Evolutionary conservation across 2,329 filamentous ascomycete species (phyloP).

Genomic region (Fusarium fracticaudum): DNA sequence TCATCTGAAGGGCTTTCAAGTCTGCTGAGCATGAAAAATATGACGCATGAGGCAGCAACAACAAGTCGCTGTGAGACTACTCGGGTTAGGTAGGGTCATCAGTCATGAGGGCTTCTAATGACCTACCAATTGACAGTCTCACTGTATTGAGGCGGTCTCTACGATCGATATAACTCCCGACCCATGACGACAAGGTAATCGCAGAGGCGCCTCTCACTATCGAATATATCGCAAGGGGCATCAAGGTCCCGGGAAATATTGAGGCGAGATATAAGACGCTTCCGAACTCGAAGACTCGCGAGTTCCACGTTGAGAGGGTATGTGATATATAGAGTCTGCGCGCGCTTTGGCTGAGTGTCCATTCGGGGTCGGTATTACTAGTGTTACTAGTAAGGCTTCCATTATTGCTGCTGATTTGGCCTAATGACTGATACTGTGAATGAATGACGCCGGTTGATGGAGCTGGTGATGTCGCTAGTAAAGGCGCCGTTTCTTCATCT

Average conservation of each 20-base stretch:
- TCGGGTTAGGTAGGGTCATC: slow-evolving; percentile 11
- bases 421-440: not conserved
- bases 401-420: not conserved
- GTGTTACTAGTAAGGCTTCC: not conserved
- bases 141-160: slow-evolving; percentile 61
- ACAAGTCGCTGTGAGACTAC: slow-evolving; percentile 52
- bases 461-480: slow-evolving; percentile 9
- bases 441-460: not conserved
- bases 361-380: not conserved
- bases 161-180: slow-evolving; percentile 69
- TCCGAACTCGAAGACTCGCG: slow-evolving; percentile 71
- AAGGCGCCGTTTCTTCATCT: slow-evolving; percentile 19
- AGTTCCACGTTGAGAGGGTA: slow-evolving; percentile 71
- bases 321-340: slow-evolving; percentile 65
- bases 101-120: not conserved
- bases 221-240: slow-evolving; percentile 76
- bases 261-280: slow-evolving; percentile 67
- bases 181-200: slow-evolving; percentile 64
- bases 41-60: slow-evolving; percentile 58
- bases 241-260: slow-evolving; percentile 66
- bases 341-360: slow-evolving; percentile 34
- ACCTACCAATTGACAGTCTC: slow-evolving; percentile 57
- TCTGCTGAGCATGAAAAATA: slow-evolving; percentile 51
- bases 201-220: slow-evolving; percentile 67
- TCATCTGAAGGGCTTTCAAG: not conserved